These are phyloP conservation scores for Pseudisothecium myosuroides DNA, from an alignment of 225 moss, liverwort and hornwort species.

Conservation along the genomic window DNA sequence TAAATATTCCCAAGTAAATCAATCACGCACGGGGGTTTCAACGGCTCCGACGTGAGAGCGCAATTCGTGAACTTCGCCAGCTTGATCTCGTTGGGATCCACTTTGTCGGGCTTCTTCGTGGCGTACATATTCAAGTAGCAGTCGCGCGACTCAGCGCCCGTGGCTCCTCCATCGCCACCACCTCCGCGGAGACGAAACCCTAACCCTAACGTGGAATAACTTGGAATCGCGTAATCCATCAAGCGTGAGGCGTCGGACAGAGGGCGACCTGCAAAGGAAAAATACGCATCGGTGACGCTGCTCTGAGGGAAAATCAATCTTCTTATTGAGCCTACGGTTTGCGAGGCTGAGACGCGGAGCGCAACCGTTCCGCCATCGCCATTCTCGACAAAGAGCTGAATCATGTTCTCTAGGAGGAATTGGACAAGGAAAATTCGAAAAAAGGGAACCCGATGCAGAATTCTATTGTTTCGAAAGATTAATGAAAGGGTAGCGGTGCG, in stretches of 20 bases:
- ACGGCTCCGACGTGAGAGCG: slow-evolving; percentile 65
- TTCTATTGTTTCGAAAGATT: not conserved
- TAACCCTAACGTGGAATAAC: slow-evolving; percentile 45
- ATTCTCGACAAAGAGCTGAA: slow-evolving; percentile 55
- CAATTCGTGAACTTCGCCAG: slow-evolving; percentile 86
- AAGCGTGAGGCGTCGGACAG: slow-evolving; percentile 34
- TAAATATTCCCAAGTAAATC: slow-evolving; percentile 86
- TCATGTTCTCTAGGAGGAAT: not conserved
- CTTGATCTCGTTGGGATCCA: slow-evolving; percentile 88
- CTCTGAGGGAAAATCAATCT: not conserved
- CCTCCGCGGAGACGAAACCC: slow-evolving; percentile 69
- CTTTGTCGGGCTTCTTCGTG: slow-evolving; percentile 88
- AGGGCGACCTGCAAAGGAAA: slow-evolving; percentile 44
- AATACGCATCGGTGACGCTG: not conserved
- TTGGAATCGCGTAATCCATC: slow-evolving; percentile 16
- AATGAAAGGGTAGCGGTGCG: no score
- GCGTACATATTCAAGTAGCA: slow-evolving; percentile 98
- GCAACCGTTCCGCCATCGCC: slow-evolving; percentile 35
- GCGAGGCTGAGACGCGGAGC: slow-evolving; percentile 19
- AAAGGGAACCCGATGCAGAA: not conserved
- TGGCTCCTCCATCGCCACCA: slow-evolving; percentile 98
- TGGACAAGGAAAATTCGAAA: not conserved
- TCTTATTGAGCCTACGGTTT: slow-evolving; percentile 42
- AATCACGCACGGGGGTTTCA: slow-evolving; percentile 87
- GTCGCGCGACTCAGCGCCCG: slow-evolving; percentile 90